phyloP scores from a whole-genome alignment of 371 early-diverging fungal genomes.

The Apophysomyces ossiformis region DNA sequence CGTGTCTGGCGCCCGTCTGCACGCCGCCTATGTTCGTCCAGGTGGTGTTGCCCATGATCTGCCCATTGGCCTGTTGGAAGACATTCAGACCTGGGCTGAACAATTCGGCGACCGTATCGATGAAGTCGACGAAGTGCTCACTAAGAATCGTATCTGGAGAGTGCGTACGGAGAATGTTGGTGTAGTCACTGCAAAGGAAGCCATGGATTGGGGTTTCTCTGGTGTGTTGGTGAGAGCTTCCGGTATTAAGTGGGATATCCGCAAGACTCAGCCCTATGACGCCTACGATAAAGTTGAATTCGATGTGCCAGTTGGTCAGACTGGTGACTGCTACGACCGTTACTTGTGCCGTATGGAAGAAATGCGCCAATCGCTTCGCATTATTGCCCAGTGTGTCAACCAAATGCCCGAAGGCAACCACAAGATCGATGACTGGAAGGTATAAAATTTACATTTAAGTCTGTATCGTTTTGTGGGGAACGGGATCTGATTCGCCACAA shows the following conservation, averaged over 20 bases:
- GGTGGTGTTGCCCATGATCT: slow-evolving; percentile 96
- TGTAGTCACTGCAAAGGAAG: slow-evolving; percentile 85
- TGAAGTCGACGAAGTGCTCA: slow-evolving; percentile 93
- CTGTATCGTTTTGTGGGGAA: not conserved
- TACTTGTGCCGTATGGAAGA: slow-evolving; percentile 97
- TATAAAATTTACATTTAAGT: slow-evolving; percentile 13
- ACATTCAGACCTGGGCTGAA: slow-evolving; percentile 92
- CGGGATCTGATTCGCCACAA: not conserved
- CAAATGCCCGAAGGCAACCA: slow-evolving; percentile 94
- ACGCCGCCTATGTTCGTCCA: slow-evolving; percentile 96
- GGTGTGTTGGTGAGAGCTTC: slow-evolving; percentile 96
- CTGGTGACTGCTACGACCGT: slow-evolving; percentile 97
- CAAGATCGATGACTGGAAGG: slow-evolving; percentile 96
- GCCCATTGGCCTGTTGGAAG: slow-evolving; percentile 93
- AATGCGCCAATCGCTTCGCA: slow-evolving; percentile 96
- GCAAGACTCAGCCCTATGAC: slow-evolving; percentile 94
- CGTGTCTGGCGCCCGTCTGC: slow-evolving; percentile 98
- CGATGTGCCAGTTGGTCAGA: slow-evolving; percentile 94
- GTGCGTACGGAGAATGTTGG: slow-evolving; percentile 89
- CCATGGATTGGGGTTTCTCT: slow-evolving; percentile 90
- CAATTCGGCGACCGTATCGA: slow-evolving; percentile 91
- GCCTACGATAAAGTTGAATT: slow-evolving; percentile 95
- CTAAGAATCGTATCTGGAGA: slow-evolving; percentile 95
- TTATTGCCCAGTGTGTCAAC: slow-evolving; percentile 93
- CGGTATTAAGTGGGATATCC: slow-evolving; percentile 94